Percentiles rank a stretch among this genome's conserved stretches.
phyloP scores from a whole-genome alignment of 106 monocot species.

The Gastrodia elata region DNA sequence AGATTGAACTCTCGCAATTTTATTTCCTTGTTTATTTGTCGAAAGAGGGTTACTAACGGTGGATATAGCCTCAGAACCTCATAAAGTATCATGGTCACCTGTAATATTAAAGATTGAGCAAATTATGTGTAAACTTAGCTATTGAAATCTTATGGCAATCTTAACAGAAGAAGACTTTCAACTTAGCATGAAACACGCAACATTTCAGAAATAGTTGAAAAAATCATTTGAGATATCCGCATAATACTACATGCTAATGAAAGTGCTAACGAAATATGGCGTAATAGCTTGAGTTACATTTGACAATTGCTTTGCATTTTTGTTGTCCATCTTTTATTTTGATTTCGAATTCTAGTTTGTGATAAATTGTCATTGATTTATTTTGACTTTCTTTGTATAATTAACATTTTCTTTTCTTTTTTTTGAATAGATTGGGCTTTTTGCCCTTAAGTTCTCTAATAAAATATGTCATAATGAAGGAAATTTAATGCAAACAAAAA shows the following conservation, averaged over 20 bases:
- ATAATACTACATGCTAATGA: too few relatives aligned
- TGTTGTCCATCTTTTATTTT: too few relatives aligned
- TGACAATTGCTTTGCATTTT: too few relatives aligned
- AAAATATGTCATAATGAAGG: background rate
- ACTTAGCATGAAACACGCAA: too few relatives aligned
- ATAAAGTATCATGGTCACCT: slow-evolving; percentile 47
- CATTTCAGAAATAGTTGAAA: background rate
- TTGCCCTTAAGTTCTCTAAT: background rate
- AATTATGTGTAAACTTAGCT: too few relatives aligned
- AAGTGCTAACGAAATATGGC: too few relatives aligned
- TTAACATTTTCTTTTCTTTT: too few relatives aligned
- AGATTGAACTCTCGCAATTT: background rate
- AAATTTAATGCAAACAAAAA: background rate
- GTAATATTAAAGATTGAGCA: too few relatives aligned
- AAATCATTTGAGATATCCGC: background rate
- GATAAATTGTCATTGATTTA: too few relatives aligned
- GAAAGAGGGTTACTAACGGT: slow-evolving; percentile 10
- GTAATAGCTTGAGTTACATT: too few relatives aligned
- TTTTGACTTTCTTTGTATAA: background rate
- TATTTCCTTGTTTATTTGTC: slow-evolving; percentile 3
- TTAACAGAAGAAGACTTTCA: too few relatives aligned
- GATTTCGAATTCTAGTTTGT: too few relatives aligned
- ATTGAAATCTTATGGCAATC: background rate
- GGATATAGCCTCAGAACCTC: slow-evolving; percentile 58
- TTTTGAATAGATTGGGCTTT: background rate